Base-by-base conservation (phyloP, 441 rosid species). In the Manihot esculenta region DNA sequence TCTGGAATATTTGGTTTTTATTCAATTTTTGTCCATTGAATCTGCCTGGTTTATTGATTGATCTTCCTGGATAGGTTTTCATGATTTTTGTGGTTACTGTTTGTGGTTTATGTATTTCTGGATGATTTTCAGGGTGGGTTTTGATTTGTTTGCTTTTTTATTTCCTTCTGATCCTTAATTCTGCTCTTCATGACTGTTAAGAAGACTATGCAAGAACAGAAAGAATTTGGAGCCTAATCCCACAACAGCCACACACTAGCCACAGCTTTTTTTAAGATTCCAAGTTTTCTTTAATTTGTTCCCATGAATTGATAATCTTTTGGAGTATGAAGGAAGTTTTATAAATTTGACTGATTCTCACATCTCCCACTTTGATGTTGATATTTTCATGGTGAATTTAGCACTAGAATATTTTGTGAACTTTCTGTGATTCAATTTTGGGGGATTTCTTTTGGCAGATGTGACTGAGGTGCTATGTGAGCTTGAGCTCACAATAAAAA, bases 401-500 rank as follows among this genome's bases (percentile, higher is more conserved):
- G 69, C 38, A 27, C 49, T 35, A 48, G 45, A 60, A 59, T 38
- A 17, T n/a, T 73, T 56, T 54, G 18, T 63, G 38, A 62, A 48
- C 27, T 54, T 51, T 63, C 42, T 50, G 45, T 57, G 41, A 75
- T 49, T 69, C 50, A 75, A 51, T 53, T 44, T 69, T 55, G 35
- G 63, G 13, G 67, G n/a, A 2, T 72, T 42, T 66, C 20, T 76
- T 51, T 72, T 74, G 72, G 76, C 87, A 94, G 99, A 90, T 83
- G 90, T 92, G 69, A 92, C 99, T 0, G 70, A 72, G 72, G 94
- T 82, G 79, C 92, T 94, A 20, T 90, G 86, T 73, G 90, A 89
- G 78, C 89, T 85, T 56, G 99, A 94, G 85, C 93, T 94, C 76
- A 82, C 75, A 63, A 86, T 94, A 72, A 84, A 86, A 85, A 94